These are phyloP conservation scores for Sedum album DNA, from an alignment of 164 flowering plant genomes.

Conservation along the genomic window DNA sequence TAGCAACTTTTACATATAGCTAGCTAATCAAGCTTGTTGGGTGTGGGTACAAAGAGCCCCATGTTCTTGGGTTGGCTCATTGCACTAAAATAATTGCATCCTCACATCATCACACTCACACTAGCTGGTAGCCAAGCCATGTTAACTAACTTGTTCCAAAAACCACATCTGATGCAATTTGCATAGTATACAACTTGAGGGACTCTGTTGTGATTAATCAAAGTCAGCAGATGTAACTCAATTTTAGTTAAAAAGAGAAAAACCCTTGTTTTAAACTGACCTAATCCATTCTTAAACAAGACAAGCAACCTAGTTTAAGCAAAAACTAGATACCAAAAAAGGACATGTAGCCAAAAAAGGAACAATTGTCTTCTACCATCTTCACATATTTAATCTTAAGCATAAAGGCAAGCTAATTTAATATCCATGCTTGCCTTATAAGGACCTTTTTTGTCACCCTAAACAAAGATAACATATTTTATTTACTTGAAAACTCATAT, in stretches of 20 bases:
- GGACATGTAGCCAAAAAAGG: not conserved
- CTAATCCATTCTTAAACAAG: not conserved
- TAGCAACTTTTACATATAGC: no score
- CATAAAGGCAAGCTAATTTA: not conserved
- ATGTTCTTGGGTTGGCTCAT: no score
- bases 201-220: no score
- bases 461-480: not conserved
- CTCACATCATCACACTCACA: no score
- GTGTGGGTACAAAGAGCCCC: no score
- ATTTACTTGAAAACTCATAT: not conserved
- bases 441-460: not conserved
- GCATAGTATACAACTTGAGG: no score
- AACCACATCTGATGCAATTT: no score
- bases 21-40: no score
- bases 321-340: not conserved
- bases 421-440: not conserved
- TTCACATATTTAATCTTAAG: not conserved
- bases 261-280: not conserved
- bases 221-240: no score
- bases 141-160: no score
- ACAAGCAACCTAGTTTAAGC: not conserved
- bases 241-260: not conserved
- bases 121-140: no score
- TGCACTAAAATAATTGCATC: no score
- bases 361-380: constrained; percentile 1